Conservation (phyloP, 2,329 filamentous ascomycete genomes). For the Colletotrichum spinosum region DNA sequence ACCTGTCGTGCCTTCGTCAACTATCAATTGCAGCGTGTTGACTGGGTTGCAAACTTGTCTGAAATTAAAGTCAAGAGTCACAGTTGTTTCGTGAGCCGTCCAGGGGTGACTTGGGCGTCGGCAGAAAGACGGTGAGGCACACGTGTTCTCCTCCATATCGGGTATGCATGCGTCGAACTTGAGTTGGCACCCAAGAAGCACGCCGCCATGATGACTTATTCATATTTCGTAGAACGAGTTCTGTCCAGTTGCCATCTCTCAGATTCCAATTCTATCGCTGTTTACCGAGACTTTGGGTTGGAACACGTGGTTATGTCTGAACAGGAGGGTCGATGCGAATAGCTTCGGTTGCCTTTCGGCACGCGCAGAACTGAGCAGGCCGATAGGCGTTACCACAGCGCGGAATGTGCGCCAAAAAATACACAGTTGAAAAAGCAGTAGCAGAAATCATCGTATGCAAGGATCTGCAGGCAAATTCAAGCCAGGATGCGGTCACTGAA, state of each 20-base stretch:
- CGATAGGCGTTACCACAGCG: too few species aligned
- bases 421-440: background rate
- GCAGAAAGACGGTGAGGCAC: conserved; percentile 19
- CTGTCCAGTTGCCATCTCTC: too few species aligned
- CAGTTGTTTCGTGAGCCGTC: background rate
- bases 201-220: background rate
- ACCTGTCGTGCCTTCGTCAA: too few species aligned
- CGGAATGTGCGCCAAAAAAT: background rate
- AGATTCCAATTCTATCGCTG: too few species aligned
- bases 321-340: conserved; percentile 21
- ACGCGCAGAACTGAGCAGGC: too few species aligned
- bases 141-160: conserved; percentile 37
- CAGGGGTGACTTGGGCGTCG: background rate
- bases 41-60: too few species aligned
- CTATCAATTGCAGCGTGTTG: too few species aligned
- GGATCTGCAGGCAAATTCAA: background rate
- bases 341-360: conserved; percentile 13
- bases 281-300: too few species aligned
- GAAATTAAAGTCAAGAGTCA: background rate
- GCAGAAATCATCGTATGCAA: too few species aligned
- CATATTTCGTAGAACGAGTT: background rate
- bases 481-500: background rate
- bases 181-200: background rate
- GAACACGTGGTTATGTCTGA: background rate
- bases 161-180: conserved; percentile 31